Percentiles rank a stretch among this genome's conserved stretches.
Evolutionary conservation across 1,284 basidiomycete species (phyloP).

Genomic region (Coniferiporia sulphurascens): DNA sequence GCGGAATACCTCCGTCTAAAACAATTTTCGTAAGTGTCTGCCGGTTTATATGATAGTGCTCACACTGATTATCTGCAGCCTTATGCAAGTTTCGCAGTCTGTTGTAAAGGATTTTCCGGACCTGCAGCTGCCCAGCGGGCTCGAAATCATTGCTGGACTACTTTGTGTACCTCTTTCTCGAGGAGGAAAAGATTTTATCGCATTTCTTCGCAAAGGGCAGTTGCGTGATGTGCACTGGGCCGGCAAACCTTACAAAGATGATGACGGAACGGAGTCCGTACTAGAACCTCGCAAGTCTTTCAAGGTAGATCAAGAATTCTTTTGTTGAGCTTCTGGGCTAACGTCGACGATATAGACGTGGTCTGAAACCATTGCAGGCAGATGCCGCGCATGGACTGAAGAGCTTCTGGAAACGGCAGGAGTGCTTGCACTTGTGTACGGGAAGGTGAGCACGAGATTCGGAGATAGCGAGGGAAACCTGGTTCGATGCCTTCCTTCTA

Average conservation of each 20-base stretch:
- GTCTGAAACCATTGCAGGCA: conserved; percentile 74
- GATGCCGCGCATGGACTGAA: conserved; percentile 76
- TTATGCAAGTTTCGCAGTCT: conserved; percentile 66
- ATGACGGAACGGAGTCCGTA: conserved; percentile 29
- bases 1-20: conserved; percentile 83
- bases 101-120: conserved; percentile 75
- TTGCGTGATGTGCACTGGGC: conserved; percentile 73
- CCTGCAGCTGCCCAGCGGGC: conserved; percentile 59
- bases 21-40: conserved; percentile 56
- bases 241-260: conserved; percentile 64
- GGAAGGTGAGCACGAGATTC: conserved; percentile 43
- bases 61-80: conserved; percentile 24
- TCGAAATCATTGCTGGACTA: conserved; percentile 75
- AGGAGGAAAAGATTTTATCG: conserved; percentile 75
- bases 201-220: conserved; percentile 78
- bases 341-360: conserved; percentile 41
- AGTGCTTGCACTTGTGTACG: conserved; percentile 80
- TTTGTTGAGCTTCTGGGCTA: background rate
- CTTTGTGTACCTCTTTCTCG: conserved; percentile 75
- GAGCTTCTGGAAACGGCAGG: conserved; percentile 86
- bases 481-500: conserved; percentile 24
- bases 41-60: background rate
- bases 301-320: conserved; percentile 35
- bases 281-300: conserved; percentile 80
- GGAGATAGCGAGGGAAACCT: background rate